Percentiles rank a stretch among this genome's conserved stretches.
Evolutionary conservation across 148 eudicot species (phyloP).

Genomic region (Vaccinium vitisidaea): DNA sequence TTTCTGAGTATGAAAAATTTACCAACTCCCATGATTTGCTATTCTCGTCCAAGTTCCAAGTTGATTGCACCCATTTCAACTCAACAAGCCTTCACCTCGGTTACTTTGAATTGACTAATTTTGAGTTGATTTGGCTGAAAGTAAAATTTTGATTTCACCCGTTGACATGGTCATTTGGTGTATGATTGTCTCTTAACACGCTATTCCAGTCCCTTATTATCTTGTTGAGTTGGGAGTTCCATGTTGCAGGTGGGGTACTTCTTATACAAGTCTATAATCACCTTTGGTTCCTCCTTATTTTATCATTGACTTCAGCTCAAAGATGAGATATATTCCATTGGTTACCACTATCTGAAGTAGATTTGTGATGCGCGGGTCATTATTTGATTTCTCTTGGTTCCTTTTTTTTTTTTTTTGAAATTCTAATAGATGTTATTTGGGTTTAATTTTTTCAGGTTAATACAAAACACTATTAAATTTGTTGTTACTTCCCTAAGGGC

Average conservation of each 20-base stretch:
- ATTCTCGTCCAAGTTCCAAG: not conserved
- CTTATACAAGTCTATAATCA: not conserved
- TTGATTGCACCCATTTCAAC: not conserved
- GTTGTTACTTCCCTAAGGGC: constrained; percentile 98
- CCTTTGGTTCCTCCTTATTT: constrained; percentile 5
- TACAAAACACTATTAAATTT: constrained; percentile 95
- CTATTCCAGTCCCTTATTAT: not conserved
- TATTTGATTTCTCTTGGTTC: constrained; percentile 6
- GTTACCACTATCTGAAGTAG: not conserved
- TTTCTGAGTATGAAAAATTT: not conserved
- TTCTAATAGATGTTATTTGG: constrained; percentile 20
- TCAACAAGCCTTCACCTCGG: not conserved
- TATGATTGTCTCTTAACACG: not conserved
- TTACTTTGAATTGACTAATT: not conserved
- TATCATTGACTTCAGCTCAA: not conserved
- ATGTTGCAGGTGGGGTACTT: constrained; percentile 71
- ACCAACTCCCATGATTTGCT: not conserved
- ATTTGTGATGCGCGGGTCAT: constrained; percentile 7
- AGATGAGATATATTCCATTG: not conserved
- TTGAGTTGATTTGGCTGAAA: not conserved
- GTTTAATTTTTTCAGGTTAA: constrained; percentile 56
- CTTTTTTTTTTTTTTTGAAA: constrained; percentile 17
- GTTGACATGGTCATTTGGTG: constrained; percentile 16
- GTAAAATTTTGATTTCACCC: constrained; percentile 1
- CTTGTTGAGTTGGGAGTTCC: constrained; percentile 71